Evolutionary conservation across 2,329 filamentous ascomycete species (phyloP), one percentile per base, ranked within the genome.

Genomic region (Fusarium gaditjirri): DNA sequence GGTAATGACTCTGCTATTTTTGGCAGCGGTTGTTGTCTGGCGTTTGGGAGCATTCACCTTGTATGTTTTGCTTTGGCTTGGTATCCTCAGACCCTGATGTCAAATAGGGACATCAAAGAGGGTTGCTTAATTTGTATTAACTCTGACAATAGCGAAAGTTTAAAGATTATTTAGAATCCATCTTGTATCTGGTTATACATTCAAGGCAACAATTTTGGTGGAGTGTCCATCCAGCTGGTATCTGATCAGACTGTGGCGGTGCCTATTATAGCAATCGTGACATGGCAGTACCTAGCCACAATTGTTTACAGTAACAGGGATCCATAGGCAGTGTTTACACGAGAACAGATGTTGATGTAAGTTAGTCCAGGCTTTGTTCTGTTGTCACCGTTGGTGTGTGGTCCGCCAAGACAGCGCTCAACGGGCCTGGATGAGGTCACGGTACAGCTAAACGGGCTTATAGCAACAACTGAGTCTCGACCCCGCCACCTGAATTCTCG

Each of bases 401-500:
- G 70, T 54, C 47, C 54, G 65, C 71, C 72, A 73, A 74, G 75
- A 59, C 66, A 66, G 58, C 46, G 38, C 67, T 39, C 57, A 68
- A 58, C 58, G 65, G 63, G 66, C 65, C 62, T 70, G 50, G 55
- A 72, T 72, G 75, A 77, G 76, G 71, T 75, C 74, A 76, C 67
- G 69, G 74, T 65, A 68, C 54, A 71, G 49, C 65, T 31, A 68
- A 67, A 66, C 54, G 54, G 59, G 52, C 61, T 61, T 71, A 58
- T 53, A 68, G 49, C 54, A 62, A 59, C 71, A 58, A 64, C 61
- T 65, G 63, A 70, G 68, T 70, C 70, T 69, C 53, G 65, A 75
- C 75, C 75, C 75, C 75, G 73, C 75, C 72, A 77, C 75, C 67
- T 57, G 33, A 68, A 72, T 68, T 72, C 69, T 74, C 64, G 50